Conservation (phyloP, 257 asterid genomes). For the Cruciata laevipes region DNA sequence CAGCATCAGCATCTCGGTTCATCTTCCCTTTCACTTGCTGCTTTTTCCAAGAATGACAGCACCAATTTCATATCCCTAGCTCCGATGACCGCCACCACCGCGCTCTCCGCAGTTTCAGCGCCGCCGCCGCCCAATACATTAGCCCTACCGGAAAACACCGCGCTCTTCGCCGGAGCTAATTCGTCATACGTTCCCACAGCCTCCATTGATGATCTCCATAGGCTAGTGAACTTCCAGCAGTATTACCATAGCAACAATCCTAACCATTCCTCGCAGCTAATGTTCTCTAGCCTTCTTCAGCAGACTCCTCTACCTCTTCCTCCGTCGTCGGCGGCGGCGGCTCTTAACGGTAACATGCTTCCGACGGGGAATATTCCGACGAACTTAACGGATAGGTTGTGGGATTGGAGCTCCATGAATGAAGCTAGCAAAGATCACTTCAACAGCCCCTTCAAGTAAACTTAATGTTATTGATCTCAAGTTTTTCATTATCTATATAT, state of each 20-base stretch:
- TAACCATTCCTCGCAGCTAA: constrained; percentile 30
- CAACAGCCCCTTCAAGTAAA: constrained; percentile 25
- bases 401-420: constrained; percentile 67
- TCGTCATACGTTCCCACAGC: constrained; percentile 19
- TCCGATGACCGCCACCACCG: constrained; percentile 16
- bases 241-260: constrained; percentile 27
- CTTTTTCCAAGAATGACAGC: constrained; percentile 32
- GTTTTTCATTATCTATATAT: not conserved
- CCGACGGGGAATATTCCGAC: constrained; percentile 34
- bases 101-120: not conserved
- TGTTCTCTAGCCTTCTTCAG: constrained; percentile 20
- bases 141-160: constrained; percentile 16
- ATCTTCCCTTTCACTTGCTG: constrained; percentile 26
- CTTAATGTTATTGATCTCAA: too few relatives aligned
- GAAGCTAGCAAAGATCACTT: constrained; percentile 26
- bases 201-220: constrained; percentile 62
- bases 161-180: constrained; percentile 21
- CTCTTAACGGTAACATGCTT: constrained; percentile 19
- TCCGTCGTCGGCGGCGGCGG: constrained; percentile 14
- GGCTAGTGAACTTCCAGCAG: constrained; percentile 42
- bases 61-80: constrained; percentile 26
- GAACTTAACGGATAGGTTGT: constrained; percentile 48
- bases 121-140: constrained; percentile 9
- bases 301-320: constrained; percentile 16
- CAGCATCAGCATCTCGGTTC: too few relatives aligned